phyloP scores from a whole-genome alignment of 371 early-diverging fungal species.

The Mortierella sp. region DNA sequence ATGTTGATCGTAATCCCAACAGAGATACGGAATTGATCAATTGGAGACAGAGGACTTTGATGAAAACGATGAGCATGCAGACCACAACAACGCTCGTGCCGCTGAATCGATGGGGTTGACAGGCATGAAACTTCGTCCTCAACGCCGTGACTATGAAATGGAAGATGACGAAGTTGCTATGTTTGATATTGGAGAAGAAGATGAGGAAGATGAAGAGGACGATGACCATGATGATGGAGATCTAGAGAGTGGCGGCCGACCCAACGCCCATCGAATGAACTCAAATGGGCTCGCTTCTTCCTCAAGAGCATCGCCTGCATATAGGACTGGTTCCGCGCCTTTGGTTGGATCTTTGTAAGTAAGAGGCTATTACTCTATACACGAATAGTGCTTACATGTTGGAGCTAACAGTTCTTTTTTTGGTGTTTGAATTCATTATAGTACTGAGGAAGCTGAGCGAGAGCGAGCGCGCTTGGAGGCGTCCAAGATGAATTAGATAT shows the following conservation, averaged over 20 bases:
- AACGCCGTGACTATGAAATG: conserved; percentile 44
- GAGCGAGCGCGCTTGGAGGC: conserved; percentile 44
- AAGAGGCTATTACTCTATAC: neutral
- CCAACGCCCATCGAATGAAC: conserved; percentile 18
- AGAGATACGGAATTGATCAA: conserved; percentile 59
- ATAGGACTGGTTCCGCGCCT: conserved; percentile 1
- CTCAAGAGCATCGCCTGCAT: conserved; percentile 26
- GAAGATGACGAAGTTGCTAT: conserved; percentile 68
- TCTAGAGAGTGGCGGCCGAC: conserved; percentile 27
- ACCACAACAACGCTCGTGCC: conserved; percentile 67
- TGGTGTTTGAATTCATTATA: neutral
- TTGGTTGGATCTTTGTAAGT: conserved; percentile 20
- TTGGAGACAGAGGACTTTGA: conserved; percentile 67
- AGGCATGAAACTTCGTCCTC: conserved; percentile 59
- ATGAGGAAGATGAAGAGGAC: conserved; percentile 63
- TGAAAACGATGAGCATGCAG: conserved; percentile 63
- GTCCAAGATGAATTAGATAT: conserved; percentile 52
- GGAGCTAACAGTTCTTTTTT: neutral
- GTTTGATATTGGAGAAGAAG: conserved; percentile 76
- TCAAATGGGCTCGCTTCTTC: conserved; percentile 25
- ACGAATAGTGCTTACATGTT: neutral
- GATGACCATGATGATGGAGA: conserved; percentile 44
- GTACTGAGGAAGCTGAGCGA: conserved; percentile 39
- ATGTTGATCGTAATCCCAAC: neutral
- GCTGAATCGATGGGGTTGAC: conserved; percentile 64